Evolutionary conservation across 2,329 filamentous ascomycete genomes (phyloP), one percentile per base, ranked within the genome.

Genomic region (Trichoderma afroharzianum): DNA sequence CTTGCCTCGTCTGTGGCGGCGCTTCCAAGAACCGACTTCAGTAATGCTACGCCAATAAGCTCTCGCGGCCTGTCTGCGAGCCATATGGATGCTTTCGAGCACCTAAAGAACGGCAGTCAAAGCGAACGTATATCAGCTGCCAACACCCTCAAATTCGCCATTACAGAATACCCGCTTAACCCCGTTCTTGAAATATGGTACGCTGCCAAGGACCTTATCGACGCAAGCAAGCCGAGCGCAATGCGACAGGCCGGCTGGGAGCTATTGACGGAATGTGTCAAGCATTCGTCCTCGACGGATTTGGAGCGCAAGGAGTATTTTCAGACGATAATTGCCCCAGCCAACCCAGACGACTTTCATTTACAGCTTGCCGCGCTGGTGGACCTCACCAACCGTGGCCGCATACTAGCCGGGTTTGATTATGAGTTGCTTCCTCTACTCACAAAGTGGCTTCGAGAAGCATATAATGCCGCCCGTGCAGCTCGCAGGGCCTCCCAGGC

Each of bases 241-340:
- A 85, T 86, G 74, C 86, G 91, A 30, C 81, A 82, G 63, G 86
- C 88, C n/a, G 91, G 89, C 21, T 92, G 90, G 86, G 87, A 88
- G 74, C 85, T 93, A 12, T 80, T 93, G 57, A 88, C 86, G 30
- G 89, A 90, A 76, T 92, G 90, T 76, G 89, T 88, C 71, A 88
- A 89, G 76, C 87, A 91, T 77, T 80, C 84, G 6, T 85, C 86
- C 6, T 88, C 89, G 6, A 90, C 89, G n/a, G 88, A 90, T 74
- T 84, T 91, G 33, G 90, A 92, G 79, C 86, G 91, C 62, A 85
- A 87, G 74, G 88, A 90, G 74, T 91, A 89, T 76, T 93, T 92
- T 75, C 84, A 87, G 74, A 88, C 89, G 0, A 82, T 93, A 39
- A 87, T 88, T 14, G 84, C 84, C 7, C 81, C 85, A 11, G 86